Evolutionary conservation across 345 rosid species (phyloP).

Genomic region (Acer yangbiense): DNA sequence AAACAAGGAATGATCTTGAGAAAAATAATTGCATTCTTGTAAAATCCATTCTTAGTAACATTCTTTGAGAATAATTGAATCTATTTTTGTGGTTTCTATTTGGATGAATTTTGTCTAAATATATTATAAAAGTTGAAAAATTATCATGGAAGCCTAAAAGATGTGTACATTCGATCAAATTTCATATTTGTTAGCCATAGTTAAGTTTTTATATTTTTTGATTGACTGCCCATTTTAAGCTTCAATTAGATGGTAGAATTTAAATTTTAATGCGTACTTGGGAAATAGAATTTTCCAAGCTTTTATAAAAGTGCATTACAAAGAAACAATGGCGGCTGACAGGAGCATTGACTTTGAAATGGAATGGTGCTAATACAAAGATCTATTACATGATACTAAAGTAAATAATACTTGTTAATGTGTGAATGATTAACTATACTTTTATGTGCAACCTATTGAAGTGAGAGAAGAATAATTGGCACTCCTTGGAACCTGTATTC

Average conservation of each 20-base stretch:
- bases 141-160: background rate
- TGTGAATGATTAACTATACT: background rate
- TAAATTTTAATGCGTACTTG: background rate
- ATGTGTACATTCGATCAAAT: background rate
- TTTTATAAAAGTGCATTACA: background rate
- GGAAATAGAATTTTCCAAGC: background rate
- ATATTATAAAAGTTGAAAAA: background rate
- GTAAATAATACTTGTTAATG: background rate
- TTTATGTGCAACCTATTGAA: background rate
- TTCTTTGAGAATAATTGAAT: conserved; percentile 6
- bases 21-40: background rate
- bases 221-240: background rate
- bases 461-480: too few species aligned
- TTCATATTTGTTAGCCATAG: background rate
- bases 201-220: background rate
- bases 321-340: background rate
- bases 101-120: background rate
- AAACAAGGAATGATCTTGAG: background rate
- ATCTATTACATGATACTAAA: background rate
- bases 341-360: background rate
- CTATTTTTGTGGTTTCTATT: background rate
- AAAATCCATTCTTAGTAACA: background rate
- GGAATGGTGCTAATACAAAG: background rate
- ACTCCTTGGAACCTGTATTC: background rate
- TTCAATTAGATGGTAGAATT: background rate